These are phyloP conservation scores for Rhododendron ferrugineum DNA, from an alignment of 148 eudicot genomes.

Conservation along the genomic window DNA sequence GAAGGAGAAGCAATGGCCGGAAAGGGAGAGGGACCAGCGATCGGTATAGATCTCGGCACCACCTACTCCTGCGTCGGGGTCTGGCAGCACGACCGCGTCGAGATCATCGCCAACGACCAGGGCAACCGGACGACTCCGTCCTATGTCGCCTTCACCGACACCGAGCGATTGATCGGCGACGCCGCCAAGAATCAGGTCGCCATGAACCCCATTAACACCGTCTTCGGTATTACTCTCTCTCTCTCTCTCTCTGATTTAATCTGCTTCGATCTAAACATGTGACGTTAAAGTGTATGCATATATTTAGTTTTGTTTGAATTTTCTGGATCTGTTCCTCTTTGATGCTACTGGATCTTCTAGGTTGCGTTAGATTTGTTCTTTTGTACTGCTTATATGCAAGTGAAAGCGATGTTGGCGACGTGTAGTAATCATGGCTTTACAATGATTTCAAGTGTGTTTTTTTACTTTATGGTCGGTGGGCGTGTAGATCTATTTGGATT, in stretches of 20 bases:
- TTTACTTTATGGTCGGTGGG: not conserved
- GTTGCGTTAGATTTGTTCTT: not conserved
- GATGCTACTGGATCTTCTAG: not conserved
- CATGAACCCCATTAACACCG: conserved; percentile 40
- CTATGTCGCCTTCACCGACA: conserved; percentile 34
- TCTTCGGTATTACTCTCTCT: conserved; percentile 26
- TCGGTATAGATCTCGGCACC: conserved; percentile 42
- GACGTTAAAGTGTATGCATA: too few relatives aligned
- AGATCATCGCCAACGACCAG: conserved; percentile 43
- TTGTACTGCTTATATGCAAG: not conserved
- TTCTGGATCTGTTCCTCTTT: too few relatives aligned
- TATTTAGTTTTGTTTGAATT: too few relatives aligned
- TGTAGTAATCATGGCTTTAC: not conserved
- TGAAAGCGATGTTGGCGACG: not conserved
- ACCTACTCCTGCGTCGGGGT: conserved; percentile 43
- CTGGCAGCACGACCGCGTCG: conserved; percentile 41
- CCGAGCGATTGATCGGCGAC: conserved; percentile 23
- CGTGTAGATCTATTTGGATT: not conserved
- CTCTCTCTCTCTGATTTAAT: not conserved
- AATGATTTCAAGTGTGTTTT: not conserved
- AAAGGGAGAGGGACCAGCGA: conserved; percentile 26
- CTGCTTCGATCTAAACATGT: too few relatives aligned
- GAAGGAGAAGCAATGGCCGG: not conserved
- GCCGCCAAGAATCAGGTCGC: conserved; percentile 28
- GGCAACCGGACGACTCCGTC: conserved; percentile 41